Conservation (phyloP, 805 yeast genomes). For the Ogataea sp. region DNA sequence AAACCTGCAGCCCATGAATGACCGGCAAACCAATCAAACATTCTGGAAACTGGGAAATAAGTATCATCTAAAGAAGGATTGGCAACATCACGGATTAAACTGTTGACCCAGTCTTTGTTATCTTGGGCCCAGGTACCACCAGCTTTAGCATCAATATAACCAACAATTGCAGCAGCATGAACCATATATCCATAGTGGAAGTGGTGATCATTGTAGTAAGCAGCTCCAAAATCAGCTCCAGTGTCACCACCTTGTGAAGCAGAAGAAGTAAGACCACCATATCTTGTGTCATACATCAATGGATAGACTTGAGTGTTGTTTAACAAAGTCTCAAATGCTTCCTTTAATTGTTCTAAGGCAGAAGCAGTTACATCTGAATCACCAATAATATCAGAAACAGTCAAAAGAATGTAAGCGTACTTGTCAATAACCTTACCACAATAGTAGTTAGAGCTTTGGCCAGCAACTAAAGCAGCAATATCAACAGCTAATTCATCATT, state of each 20-base stretch:
- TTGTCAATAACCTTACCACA: constrained; percentile 50
- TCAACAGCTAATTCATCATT: constrained; percentile 36
- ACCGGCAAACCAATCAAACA: constrained; percentile 71
- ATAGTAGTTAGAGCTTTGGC: constrained; percentile 36
- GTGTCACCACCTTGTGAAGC: constrained; percentile 36
- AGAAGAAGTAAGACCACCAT: constrained; percentile 48
- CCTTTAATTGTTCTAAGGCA: constrained; percentile 37
- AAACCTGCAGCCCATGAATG: constrained; percentile 78
- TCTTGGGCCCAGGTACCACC: constrained; percentile 48
- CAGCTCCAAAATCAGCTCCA: constrained; percentile 40
- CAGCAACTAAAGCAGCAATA: constrained; percentile 31
- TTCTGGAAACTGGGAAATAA: constrained; percentile 57
- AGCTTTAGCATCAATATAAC: constrained; percentile 39
- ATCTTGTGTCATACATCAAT: constrained; percentile 46
- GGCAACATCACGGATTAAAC: constrained; percentile 60
- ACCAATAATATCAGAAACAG: constrained; percentile 37
- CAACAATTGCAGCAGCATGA: constrained; percentile 59
- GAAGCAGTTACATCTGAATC: constrained; percentile 39
- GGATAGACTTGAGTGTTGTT: constrained; percentile 39
- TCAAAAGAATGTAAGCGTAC: constrained; percentile 47
- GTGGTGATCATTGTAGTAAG: constrained; percentile 50
- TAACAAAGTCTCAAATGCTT: constrained; percentile 34
- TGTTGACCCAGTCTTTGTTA: constrained; percentile 43
- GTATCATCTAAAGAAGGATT: constrained; percentile 47
- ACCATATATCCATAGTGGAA: constrained; percentile 49